phyloP scores from a whole-genome alignment of 345 rosid species.

The Acer negundo region DNA sequence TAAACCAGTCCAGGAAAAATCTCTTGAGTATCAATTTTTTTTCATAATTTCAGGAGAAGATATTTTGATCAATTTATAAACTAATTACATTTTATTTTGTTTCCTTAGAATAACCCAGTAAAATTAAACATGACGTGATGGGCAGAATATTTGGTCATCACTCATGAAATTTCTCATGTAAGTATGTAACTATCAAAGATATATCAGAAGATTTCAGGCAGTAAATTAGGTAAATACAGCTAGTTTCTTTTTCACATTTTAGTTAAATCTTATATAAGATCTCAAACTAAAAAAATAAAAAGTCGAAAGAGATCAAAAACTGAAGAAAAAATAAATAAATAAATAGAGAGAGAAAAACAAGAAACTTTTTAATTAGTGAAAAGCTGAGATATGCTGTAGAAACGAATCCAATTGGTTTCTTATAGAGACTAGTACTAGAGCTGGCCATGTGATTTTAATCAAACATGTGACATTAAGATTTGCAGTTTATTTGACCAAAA shows the following conservation, averaged over 20 bases:
- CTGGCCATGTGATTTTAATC: background rate
- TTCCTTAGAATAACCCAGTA: no score
- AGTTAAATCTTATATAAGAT: background rate
- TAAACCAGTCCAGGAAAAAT: no score
- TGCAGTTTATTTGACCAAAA: background rate
- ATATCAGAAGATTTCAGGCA: background rate
- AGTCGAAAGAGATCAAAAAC: background rate
- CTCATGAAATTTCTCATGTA: background rate
- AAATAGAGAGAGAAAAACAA: background rate
- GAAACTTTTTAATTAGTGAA: background rate
- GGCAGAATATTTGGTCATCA: no score
- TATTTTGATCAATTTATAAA: no score
- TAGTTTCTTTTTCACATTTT: no score
- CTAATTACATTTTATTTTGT: no score
- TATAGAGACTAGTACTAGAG: background rate
- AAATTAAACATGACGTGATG: no score
- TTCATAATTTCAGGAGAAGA: no score
- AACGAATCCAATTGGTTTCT: background rate
- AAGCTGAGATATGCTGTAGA: background rate
- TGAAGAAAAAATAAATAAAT: no score
- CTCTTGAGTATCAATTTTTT: no score
- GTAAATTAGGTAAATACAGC: background rate
- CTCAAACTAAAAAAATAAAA: background rate
- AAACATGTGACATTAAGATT: conserved; percentile 18
- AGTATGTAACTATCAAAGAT: background rate